Evolutionary conservation across 768 basidiomycete species (phyloP).

Genomic region (Kwoniella dejecticola): DNA sequence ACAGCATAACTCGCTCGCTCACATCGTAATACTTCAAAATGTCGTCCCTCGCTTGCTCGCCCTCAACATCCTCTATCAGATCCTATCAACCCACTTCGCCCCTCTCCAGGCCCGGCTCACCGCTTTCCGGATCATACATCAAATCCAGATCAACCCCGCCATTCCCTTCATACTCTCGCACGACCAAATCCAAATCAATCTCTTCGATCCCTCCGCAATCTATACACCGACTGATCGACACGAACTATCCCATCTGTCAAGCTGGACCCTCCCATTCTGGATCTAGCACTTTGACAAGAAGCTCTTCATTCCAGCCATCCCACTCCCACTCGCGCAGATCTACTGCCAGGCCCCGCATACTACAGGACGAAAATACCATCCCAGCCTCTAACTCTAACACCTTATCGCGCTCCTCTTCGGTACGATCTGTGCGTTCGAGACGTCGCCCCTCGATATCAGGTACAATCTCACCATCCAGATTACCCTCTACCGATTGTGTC

Average conservation of each 20-base stretch:
- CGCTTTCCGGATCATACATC: background rate
- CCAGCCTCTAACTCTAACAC: background rate
- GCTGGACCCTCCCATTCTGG: background rate
- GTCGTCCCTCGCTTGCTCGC: background rate
- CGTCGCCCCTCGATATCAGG: background rate
- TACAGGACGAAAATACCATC: no score
- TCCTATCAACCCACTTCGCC: background rate
- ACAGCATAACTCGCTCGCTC: background rate
- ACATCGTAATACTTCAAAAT: background rate
- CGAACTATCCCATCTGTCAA: background rate
- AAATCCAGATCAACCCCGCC: background rate
- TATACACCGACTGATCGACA: background rate
- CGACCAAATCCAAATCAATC: conserved; percentile 23
- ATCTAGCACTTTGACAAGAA: conserved; percentile 1
- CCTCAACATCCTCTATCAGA: background rate
- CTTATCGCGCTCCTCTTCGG: conserved; percentile 10
- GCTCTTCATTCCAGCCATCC: conserved; percentile 5
- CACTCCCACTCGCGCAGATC: background rate
- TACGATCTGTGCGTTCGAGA: conserved; percentile 8
- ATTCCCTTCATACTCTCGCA: background rate
- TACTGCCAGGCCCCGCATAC: no score
- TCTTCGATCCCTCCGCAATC: conserved; percentile 23
- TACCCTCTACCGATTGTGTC: conserved; percentile 35
- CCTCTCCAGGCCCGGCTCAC: background rate
- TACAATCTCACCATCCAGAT: conserved; percentile 28